These are phyloP conservation scores for Dendrobium officinale DNA, from an alignment of 106 monocot genomes.

Conservation along the genomic window DNA sequence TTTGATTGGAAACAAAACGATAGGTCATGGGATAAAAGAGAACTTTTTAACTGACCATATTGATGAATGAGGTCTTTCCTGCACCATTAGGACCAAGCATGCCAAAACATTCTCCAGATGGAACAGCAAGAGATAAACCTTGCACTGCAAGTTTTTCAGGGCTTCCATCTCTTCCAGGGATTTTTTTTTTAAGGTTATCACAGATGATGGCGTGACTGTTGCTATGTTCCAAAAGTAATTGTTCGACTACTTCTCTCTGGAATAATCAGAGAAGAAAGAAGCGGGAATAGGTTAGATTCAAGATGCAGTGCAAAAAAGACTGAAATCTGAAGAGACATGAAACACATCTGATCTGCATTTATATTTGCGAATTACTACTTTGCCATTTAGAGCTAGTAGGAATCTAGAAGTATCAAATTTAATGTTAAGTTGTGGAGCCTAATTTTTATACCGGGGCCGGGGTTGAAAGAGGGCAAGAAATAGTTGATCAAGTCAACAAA, in stretches of 20 bases:
- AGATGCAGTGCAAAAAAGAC: background rate
- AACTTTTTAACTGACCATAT: constrained; percentile 42
- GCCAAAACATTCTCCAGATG: constrained; percentile 84
- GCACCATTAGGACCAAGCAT: constrained; percentile 94
- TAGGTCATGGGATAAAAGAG: background rate
- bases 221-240: constrained; percentile 38
- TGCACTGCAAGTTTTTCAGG: constrained; percentile 69
- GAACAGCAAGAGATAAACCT: constrained; percentile 74
- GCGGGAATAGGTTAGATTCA: background rate
- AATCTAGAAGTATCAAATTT: background rate
- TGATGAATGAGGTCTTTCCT: constrained; percentile 83
- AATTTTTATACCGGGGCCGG: too few relatives aligned
- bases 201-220: constrained; percentile 48
- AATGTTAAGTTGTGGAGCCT: too few relatives aligned
- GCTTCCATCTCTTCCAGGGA: constrained; percentile 76
- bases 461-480: too few relatives aligned
- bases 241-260: constrained; percentile 63
- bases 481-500: too few relatives aligned
- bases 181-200: constrained; percentile 67
- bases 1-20: too few relatives aligned
- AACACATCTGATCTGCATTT: background rate
- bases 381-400: background rate
- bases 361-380: background rate
- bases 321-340: background rate
- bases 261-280: constrained; percentile 5